Base-by-base conservation (phyloP, 805 yeast genomes). In the Jamesozyma spencerorum region DNA sequence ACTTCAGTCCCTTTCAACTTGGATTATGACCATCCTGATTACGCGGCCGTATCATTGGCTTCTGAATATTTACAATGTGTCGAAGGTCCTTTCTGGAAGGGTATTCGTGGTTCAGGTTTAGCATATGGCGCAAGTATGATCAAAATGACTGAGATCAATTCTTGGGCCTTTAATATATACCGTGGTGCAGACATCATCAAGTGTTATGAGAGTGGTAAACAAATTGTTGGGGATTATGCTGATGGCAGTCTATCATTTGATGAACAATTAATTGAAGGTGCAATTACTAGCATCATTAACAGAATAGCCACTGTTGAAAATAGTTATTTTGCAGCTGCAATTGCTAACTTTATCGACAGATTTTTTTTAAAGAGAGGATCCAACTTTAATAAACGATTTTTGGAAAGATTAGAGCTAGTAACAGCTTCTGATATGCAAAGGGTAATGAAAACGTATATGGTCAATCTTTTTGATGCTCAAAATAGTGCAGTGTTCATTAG, bases 51-150 rank as follows among this genome's bases (percentile, higher is more conserved):
- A 31, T 72, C 81, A 0, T 70, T 88, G 20, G 85, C 87, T 5
- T 71, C 81, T 5, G 87, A 83, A 41, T 82, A 79, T 51, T 66
- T 92, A 41, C 83, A 81, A 48, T 82, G 86, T 29, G 86, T 85
- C 15, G 98, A 92, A 60, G 98, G 98, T 2, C 98, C 97, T 28
- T 81, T 90, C 47, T 90, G 97, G 97, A 75, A 85, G 53, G 95
- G 94, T 41, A 84, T 92, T 27, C 75, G 98, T 63, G 98, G 98
- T 31, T 73, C 87, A 1, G 98, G 98, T 2, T 66, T 85, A 33
- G 97, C 97, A 0, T 92, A 92, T 59, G 97, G 96, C 30, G 92
- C 90, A 1, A 69, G 66, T 40, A 68, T 85, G 49, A 55, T 69
- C 34, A 69, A 75, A 36, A 71, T 72, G 46, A 55, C 74, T 11